Evolutionary conservation across 2,329 filamentous ascomycete genomes (phyloP).

Genomic region (Alternaria metachromatica): DNA sequence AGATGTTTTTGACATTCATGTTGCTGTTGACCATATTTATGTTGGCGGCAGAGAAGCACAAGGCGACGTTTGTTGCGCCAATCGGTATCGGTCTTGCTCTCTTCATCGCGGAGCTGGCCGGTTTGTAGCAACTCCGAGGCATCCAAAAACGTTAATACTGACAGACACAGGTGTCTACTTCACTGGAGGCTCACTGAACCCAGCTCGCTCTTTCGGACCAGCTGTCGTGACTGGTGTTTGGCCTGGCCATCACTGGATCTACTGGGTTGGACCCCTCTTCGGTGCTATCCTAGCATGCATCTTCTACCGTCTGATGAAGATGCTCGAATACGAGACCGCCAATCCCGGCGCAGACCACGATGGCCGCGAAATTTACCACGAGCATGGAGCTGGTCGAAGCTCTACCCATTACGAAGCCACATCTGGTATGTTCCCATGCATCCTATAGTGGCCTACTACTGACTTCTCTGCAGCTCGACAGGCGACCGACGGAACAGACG

Average conservation of each 20-base stretch:
- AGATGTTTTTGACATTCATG: conserved; percentile 59
- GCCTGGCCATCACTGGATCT: conserved; percentile 58
- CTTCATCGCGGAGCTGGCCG: conserved; percentile 56
- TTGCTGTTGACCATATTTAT: conserved; percentile 59
- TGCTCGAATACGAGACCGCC: conserved; percentile 59
- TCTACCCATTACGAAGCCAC: neutral
- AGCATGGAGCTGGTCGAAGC: conserved; percentile 2
- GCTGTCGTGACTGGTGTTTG: conserved; percentile 54
- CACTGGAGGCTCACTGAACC: conserved; percentile 57
- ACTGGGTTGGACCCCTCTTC: conserved; percentile 58
- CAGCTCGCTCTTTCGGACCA: conserved; percentile 58
- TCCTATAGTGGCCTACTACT: conserved; percentile 5
- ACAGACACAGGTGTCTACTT: conserved; percentile 51
- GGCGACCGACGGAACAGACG: conserved; percentile 37
- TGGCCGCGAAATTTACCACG: conserved; percentile 47
- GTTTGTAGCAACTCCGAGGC: conserved; percentile 22
- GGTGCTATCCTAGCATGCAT: conserved; percentile 55
- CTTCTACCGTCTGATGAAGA: conserved; percentile 59
- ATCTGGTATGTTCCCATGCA: neutral
- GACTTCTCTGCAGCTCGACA: conserved; percentile 24
- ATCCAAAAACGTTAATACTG: neutral
- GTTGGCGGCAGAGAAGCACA: conserved; percentile 52
- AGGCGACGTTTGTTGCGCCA: conserved; percentile 49
- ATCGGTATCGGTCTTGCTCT: conserved; percentile 54
- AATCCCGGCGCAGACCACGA: conserved; percentile 58